Conservation (phyloP, 371 early-diverging fungal genomes). For the Mucor plumbeus region DNA sequence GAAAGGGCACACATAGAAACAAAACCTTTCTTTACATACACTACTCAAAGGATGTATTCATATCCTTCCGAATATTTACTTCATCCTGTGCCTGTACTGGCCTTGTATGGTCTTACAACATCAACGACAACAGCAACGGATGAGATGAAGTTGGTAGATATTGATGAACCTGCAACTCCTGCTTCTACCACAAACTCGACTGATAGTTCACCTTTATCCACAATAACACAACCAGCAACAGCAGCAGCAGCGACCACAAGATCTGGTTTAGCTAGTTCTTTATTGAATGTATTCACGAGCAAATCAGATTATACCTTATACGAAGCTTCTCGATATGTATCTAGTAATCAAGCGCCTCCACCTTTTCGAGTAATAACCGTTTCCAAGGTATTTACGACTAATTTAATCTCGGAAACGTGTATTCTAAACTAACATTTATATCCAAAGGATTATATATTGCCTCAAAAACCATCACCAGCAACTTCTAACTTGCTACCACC, state of each 20-base stretch:
- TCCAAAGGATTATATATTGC: conserved; percentile 41
- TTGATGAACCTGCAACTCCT: conserved; percentile 17
- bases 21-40: not conserved
- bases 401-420: not conserved
- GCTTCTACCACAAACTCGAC: not conserved
- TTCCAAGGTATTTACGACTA: conserved; percentile 35
- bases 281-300: conserved; percentile 31
- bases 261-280: conserved; percentile 2
- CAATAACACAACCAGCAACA: not conserved
- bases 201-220: not conserved
- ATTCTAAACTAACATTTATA: not conserved
- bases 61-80: conserved; percentile 74
- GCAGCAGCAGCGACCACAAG: conserved; percentile 17
- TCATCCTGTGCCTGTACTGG: conserved; percentile 77
- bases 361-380: conserved; percentile 47
- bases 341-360: conserved; percentile 25
- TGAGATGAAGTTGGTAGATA: conserved; percentile 24
- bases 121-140: conserved; percentile 23
- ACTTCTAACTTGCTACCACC: conserved; percentile 43
- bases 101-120: conserved; percentile 61
- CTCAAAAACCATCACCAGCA: conserved; percentile 42
- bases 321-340: conserved; percentile 39
- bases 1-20: not conserved
- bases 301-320: conserved; percentile 40
- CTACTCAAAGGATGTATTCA: conserved; percentile 14